A percentile compares a stretch with the other conserved stretches of the same genome.
phyloP scores from a whole-genome alignment of 2,329 filamentous ascomycete genomes.

The Gaeumannomyces tritici region DNA sequence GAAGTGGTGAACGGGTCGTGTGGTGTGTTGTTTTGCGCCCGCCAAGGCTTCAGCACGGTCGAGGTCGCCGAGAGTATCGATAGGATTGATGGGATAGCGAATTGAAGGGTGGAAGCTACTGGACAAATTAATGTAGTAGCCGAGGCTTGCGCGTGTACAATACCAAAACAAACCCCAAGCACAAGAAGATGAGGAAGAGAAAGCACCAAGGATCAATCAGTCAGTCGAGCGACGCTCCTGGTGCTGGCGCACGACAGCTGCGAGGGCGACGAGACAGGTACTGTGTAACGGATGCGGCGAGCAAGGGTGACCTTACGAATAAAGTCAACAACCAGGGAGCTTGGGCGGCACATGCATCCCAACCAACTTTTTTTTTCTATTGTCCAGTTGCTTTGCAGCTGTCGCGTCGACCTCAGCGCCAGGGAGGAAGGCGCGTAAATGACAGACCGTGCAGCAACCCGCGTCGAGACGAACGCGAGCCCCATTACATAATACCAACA shows the following conservation, averaged over 20 bases:
- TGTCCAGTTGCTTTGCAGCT: neutral
- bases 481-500: neutral
- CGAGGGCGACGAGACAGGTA: neutral
- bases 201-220: neutral
- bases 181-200: neutral
- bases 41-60: neutral
- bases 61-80: too few species aligned
- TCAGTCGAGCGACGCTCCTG: neutral
- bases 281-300: neutral
- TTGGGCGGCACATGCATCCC: neutral
- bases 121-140: neutral
- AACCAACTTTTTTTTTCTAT: neutral
- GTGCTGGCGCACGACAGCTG: neutral
- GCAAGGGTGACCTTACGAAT: neutral
- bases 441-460: neutral
- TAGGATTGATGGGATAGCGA: neutral
- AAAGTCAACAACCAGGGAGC: neutral
- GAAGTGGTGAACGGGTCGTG: neutral
- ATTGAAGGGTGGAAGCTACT: neutral
- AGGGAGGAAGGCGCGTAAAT: neutral
- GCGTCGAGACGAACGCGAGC: neutral
- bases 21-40: neutral
- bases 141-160: neutral
- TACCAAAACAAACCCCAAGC: neutral
- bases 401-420: neutral